These are phyloP conservation scores for Rhizophora apiculata DNA, from an alignment of 345 rosid species.

Conservation along the genomic window DNA sequence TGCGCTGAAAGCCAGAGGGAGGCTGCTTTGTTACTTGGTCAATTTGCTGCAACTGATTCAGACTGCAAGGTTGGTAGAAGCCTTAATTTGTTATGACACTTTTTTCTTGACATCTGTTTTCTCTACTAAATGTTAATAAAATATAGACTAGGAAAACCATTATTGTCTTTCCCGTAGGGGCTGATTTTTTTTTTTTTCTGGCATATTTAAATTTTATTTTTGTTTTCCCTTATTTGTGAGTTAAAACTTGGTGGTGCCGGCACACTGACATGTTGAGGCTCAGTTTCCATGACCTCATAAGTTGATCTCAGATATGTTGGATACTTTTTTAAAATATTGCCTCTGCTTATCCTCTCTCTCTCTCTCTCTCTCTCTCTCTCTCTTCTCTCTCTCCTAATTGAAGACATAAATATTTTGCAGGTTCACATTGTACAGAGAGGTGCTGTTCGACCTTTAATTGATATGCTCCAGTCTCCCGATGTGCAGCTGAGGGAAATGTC, in stretches of 20 bases:
- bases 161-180: too few species aligned
- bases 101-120: slow-evolving; percentile 4
- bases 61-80: slow-evolving; percentile 76
- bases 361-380: too few species aligned
- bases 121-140: too few species aligned
- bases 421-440: slow-evolving; percentile 99
- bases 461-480: slow-evolving; percentile 88
- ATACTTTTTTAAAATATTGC: too few species aligned
- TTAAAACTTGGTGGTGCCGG: too few species aligned
- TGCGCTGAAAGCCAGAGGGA: slow-evolving; percentile 99
- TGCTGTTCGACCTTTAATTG: slow-evolving; percentile 89
- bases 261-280: not conserved
- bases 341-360: too few species aligned
- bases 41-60: slow-evolving; percentile 97
- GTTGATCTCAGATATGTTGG: too few species aligned
- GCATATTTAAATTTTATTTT: too few species aligned
- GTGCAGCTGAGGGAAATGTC: slow-evolving; percentile 97
- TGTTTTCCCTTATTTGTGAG: too few species aligned
- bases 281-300: not conserved
- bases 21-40: slow-evolving; percentile 97
- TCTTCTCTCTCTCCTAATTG: not conserved
- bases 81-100: not conserved
- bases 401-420: slow-evolving; percentile 38
- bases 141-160: too few species aligned
- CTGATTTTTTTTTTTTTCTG: too few species aligned